Conservation (phyloP, 805 yeast species). For the Henningerozyma blattae region DNA sequence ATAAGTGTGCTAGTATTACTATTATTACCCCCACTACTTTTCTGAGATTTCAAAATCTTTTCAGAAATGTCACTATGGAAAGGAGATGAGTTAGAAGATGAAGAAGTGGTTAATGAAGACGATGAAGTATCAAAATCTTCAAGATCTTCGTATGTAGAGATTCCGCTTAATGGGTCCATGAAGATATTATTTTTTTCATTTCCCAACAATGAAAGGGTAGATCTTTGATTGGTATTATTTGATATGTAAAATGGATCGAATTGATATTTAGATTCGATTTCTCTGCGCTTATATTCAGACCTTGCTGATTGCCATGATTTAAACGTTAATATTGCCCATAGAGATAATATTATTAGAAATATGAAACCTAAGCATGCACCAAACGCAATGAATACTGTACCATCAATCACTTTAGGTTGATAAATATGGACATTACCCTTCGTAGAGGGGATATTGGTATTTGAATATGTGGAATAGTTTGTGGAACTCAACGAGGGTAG, state of each 20-base stretch:
- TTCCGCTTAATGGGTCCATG: background rate
- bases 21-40: too few relatives aligned
- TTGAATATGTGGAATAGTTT: conserved; percentile 2
- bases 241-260: conserved; percentile 10
- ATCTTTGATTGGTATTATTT: background rate
- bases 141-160: background rate
- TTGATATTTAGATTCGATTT: conserved; percentile 9
- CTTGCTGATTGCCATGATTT: conserved; percentile 19
- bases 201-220: background rate
- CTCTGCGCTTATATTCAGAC: conserved; percentile 15
- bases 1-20: too few relatives aligned
- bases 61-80: conserved; percentile 16
- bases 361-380: conserved; percentile 56
- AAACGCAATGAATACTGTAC: conserved; percentile 69
- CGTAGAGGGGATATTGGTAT: conserved; percentile 14
- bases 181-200: background rate
- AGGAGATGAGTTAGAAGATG: too few relatives aligned
- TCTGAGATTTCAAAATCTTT: conserved; percentile 6
- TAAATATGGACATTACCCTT: conserved; percentile 44
- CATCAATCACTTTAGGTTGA: conserved; percentile 39
- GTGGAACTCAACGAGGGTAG: too few relatives aligned
- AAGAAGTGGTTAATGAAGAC: conserved; percentile 10
- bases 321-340: conserved; percentile 15
- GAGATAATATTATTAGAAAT: conserved; percentile 16
- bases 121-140: conserved; percentile 1